Evolutionary conservation across 2,329 filamentous ascomycete genomes (phyloP).

Genomic region (Balansia obtecta): DNA sequence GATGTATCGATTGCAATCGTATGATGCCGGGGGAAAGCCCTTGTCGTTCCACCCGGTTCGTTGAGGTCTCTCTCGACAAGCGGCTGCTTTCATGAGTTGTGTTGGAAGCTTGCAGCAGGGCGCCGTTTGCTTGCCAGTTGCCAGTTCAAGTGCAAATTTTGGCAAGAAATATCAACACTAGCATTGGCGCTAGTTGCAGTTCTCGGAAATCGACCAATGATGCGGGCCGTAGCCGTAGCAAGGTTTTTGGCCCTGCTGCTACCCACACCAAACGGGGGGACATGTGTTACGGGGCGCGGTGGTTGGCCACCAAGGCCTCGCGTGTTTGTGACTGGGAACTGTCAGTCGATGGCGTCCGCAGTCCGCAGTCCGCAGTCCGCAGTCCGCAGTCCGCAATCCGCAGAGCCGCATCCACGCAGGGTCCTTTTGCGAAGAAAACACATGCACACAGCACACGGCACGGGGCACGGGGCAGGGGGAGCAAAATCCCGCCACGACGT

Average conservation of each 20-base stretch:
- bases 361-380: background rate
- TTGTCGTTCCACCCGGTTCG: too few species aligned
- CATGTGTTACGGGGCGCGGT: background rate
- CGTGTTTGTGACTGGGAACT: background rate
- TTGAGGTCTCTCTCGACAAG: too few species aligned
- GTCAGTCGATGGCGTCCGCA: background rate
- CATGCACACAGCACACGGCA: too few species aligned
- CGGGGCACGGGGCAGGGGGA: background rate
- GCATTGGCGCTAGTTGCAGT: background rate
- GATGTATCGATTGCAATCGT: too few species aligned
- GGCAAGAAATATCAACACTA: background rate
- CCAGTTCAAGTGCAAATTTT: background rate
- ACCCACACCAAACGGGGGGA: background rate
- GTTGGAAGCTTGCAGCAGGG: background rate
- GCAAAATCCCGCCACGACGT: background rate
- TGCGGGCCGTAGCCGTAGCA: background rate
- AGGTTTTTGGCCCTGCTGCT: background rate
- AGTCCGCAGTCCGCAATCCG: background rate
- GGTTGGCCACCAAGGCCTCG: background rate
- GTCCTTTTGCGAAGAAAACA: background rate
- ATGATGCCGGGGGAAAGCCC: too few species aligned
- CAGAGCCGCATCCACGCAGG: slow-evolving; percentile 4
- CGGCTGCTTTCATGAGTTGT: too few species aligned
- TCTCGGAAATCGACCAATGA: background rate
- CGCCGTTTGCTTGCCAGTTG: background rate